phyloP scores from a whole-genome alignment of 148 eudicot genomes.

The Beta vulgaris region DNA sequence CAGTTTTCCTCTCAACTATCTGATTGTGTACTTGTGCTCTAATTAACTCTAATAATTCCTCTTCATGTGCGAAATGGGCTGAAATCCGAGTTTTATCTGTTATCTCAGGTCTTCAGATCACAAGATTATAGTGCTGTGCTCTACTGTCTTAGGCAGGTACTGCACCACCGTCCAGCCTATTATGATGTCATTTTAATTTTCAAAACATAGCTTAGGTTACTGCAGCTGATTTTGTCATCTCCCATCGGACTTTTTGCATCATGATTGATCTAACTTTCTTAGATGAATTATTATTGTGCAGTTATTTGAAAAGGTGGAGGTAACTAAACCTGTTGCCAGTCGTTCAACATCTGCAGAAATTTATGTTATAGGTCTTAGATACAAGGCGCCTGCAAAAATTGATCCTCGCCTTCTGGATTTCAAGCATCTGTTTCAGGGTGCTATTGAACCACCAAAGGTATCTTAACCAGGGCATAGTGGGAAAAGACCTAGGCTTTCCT shows the following conservation, averaged over 20 bases:
- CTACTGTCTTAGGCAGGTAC: constrained; percentile 91
- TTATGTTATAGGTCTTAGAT: constrained; percentile 64
- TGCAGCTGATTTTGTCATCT: background rate
- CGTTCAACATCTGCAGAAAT: constrained; percentile 94
- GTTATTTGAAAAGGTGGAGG: constrained; percentile 94
- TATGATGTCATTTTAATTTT: background rate
- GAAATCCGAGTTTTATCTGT: background rate
- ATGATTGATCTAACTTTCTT: background rate
- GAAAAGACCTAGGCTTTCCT: background rate
- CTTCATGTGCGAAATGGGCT: background rate
- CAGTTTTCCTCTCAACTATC: no score
- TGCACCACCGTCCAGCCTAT: background rate
- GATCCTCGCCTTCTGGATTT: constrained; percentile 94
- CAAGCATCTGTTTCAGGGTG: constrained; percentile 77
- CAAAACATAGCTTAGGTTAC: background rate
- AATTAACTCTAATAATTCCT: background rate
- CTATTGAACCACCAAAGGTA: constrained; percentile 79
- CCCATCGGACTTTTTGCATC: background rate
- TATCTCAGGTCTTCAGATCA: constrained; percentile 83
- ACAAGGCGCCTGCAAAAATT: constrained; percentile 93
- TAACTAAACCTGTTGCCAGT: constrained; percentile 89
- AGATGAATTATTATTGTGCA: constrained; percentile 32
- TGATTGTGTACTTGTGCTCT: background rate
- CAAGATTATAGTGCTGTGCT: constrained; percentile 89
- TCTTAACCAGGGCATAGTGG: background rate